Evolutionary conservation across 225 moss, liverwort and hornwort genomes (phyloP).

Genomic region (Pseudisothecium myosuroides): DNA sequence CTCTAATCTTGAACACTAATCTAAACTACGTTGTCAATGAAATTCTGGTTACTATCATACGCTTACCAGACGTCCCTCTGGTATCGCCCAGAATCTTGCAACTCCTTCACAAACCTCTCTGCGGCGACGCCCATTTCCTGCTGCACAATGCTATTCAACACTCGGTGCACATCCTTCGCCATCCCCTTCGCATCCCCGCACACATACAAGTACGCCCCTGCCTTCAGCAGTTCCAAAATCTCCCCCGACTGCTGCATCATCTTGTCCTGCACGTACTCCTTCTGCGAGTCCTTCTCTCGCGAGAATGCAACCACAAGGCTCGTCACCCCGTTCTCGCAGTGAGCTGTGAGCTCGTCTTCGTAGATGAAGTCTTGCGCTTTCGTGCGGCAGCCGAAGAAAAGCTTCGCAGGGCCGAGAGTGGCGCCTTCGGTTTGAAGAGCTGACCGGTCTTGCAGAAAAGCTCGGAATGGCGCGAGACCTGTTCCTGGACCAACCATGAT

Average conservation of each 20-base stretch:
- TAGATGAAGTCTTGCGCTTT: constrained; percentile 76
- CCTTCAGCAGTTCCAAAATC: constrained; percentile 43
- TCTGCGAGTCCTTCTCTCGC: constrained; percentile 45
- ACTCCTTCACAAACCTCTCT: constrained; percentile 59
- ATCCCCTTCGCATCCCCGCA: constrained; percentile 97
- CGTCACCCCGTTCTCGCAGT: constrained; percentile 47
- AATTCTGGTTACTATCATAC: not conserved
- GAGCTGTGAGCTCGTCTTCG: constrained; percentile 53
- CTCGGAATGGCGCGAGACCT: constrained; percentile 90
- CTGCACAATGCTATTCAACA: constrained; percentile 51
- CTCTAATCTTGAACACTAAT: not conserved
- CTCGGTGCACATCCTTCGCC: constrained; percentile 88
- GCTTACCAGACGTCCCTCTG: constrained; percentile 86
- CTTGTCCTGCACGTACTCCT: constrained; percentile 93
- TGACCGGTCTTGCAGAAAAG: constrained; percentile 80
- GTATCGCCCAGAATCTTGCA: constrained; percentile 69
- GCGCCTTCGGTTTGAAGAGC: constrained; percentile 39
- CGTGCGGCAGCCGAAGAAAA: constrained; percentile 94
- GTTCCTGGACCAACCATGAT: constrained; percentile 95
- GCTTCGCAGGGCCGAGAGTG: constrained; percentile 55
- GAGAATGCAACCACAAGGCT: constrained; percentile 63
- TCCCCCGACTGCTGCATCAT: constrained; percentile 56
- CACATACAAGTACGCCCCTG: constrained; percentile 72
- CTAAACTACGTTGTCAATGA: not conserved
- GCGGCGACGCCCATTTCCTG: constrained; percentile 53